These are phyloP conservation scores for Artemisia argyi DNA, from an alignment of 129 eudicot species.

Conservation along the genomic window DNA sequence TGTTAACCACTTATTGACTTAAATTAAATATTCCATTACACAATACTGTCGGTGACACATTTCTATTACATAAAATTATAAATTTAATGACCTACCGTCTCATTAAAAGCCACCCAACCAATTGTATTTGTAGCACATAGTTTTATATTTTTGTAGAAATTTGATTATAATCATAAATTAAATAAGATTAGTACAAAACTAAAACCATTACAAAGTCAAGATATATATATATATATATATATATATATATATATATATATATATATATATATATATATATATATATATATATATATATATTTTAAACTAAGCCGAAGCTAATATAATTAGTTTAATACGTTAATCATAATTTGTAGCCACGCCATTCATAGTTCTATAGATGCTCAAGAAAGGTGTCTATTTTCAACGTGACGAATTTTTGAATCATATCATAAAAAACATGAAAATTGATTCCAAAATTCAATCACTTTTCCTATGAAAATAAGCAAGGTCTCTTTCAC, in stretches of 20 bases:
- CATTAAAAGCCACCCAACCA: neutral
- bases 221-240: no score
- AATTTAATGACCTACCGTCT: conserved; percentile 8
- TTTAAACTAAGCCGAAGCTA: no score
- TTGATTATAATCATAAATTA: neutral
- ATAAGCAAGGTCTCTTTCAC: no score
- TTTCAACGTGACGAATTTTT: no score
- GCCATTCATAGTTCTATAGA: neutral
- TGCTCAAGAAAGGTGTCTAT: neutral
- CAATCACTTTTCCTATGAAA: no score
- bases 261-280: no score
- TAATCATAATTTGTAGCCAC: no score
- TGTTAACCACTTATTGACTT: neutral
- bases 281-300: no score
- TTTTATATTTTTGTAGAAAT: neutral
- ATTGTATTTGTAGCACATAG: neutral
- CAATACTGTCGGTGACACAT: conserved; percentile 22
- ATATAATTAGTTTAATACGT: no score
- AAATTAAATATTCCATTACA: conserved; percentile 3
- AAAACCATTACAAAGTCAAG: neutral
- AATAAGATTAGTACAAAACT: neutral
- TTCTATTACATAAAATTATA: conserved; percentile 1
- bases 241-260: no score
- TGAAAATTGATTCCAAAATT: no score
- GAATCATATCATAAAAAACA: no score